These are phyloP conservation scores for Kwoniella dejecticola DNA, from an alignment of 768 basidiomycete genomes.

Conservation along the genomic window DNA sequence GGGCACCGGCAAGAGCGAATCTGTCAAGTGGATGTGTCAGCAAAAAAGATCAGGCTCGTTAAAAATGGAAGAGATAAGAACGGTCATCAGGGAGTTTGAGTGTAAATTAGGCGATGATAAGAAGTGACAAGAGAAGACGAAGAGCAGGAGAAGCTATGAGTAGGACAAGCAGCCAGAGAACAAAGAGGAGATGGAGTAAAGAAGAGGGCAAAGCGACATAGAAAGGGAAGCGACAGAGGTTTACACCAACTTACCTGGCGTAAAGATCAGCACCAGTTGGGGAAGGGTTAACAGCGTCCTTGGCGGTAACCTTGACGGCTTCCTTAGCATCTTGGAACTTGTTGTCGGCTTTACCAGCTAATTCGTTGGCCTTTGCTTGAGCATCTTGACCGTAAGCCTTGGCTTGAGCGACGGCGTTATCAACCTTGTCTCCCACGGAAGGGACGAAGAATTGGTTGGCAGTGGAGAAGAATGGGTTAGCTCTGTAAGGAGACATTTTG, in stretches of 20 bases:
- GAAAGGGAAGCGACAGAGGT: neutral
- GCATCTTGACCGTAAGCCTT: conserved; percentile 43
- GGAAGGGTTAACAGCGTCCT: conserved; percentile 25
- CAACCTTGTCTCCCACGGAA: conserved; percentile 55
- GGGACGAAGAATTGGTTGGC: conserved; percentile 50
- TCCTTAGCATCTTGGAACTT: conserved; percentile 52
- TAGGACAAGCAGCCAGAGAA: too few species aligned
- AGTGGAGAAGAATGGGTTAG: conserved; percentile 55
- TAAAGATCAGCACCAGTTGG: conserved; percentile 55
- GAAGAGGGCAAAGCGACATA: too few species aligned
- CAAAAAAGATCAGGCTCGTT: too few species aligned
- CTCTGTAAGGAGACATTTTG: conserved; percentile 38
- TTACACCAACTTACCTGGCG: conserved; percentile 39
- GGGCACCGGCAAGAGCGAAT: conserved; percentile 56
- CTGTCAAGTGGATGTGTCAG: conserved; percentile 29
- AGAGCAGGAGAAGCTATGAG: too few species aligned
- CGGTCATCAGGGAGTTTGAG: too few species aligned
- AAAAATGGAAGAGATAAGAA: too few species aligned
- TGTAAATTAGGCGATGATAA: too few species aligned
- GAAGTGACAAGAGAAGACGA: too few species aligned
- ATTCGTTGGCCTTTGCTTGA: conserved; percentile 30
- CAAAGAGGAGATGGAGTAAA: too few species aligned
- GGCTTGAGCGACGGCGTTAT: conserved; percentile 49
- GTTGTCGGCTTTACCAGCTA: conserved; percentile 43
- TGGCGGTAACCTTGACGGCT: conserved; percentile 42